Base-by-base conservation (phyloP, 2,329 filamentous ascomycete genomes). In the Neofusicoccum laricinum region DNA sequence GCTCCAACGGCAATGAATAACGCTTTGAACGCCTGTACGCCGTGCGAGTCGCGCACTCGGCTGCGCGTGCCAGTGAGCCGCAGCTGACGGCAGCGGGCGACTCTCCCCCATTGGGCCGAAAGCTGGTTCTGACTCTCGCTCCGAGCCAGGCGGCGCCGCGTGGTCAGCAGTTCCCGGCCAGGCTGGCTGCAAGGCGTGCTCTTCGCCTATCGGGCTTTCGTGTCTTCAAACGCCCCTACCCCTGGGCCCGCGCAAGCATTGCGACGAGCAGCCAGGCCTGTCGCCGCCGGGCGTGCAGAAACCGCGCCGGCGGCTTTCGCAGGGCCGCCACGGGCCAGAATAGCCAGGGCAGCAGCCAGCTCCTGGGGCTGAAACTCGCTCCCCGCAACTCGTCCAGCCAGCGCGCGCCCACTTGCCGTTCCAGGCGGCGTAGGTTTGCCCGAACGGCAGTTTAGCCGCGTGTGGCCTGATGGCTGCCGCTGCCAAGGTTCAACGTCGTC, bases 381-480 rank as follows among this genome's bases (percentile, higher is more conserved):
- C 55, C 41, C 53, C 55, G 40, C 25, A n/a, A n/a, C 14, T 10
- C 43, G 34, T 53, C 49, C 49, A 32, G 32, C 46, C 25, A 25
- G 46, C 46, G 21, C 48, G 30, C 48, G 25, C 32, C 38, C 38
- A 30, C 53, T 43, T 34, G 2, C 53, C 34, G 17, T 3, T 21
- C 12, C 36, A 7, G 34, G 15, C 14, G 10, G 34, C 17, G 36
- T 19, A 19, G 51, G 5, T 21, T 41, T 19, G 32, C 53, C 53
- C 53, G 55, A 21, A 46, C 55, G 30, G 55, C n/a, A 19, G 21
- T 46, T 46, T 36, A 59, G 41, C 55, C 55, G 55, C 55, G 55
- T 15, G 41, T 59, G 55, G 55, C 41, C 55, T 59, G 55, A 59
- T 59, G 55, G 36, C 40, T 46, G 55, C 55, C 12, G 25, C 55